Evolutionary conservation across 2,329 filamentous ascomycete species (phyloP).

Genomic region (Ophiosphaerella korrae): DNA sequence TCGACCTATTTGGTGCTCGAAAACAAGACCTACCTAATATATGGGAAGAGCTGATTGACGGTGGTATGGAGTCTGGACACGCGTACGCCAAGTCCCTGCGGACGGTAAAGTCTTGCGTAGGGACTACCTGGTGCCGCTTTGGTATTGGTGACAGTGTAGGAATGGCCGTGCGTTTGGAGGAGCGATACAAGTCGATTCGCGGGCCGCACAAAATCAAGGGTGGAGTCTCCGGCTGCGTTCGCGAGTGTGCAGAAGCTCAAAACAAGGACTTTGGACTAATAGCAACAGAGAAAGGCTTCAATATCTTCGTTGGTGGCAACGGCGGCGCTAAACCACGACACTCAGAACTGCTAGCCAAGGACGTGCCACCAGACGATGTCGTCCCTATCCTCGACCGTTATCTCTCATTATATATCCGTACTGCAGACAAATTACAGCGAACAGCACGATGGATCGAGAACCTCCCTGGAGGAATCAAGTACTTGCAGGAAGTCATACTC

Average conservation of each 20-base stretch:
- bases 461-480: constrained; percentile 81
- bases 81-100: constrained; percentile 88
- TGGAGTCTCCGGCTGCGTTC: constrained; percentile 87
- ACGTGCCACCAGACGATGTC: constrained; percentile 81
- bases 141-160: constrained; percentile 90
- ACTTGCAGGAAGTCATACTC: constrained; percentile 80
- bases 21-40: constrained; percentile 85
- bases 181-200: constrained; percentile 91
- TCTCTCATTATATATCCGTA: constrained; percentile 91
- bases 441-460: constrained; percentile 88
- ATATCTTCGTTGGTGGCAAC: constrained; percentile 89
- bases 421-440: constrained; percentile 85
- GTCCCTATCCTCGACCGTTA: constrained; percentile 86
- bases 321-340: constrained; percentile 85
- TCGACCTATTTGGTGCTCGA: constrained; percentile 89
- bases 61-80: constrained; percentile 88
- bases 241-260: constrained; percentile 90
- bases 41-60: constrained; percentile 79
- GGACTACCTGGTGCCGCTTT: constrained; percentile 88
- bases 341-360: constrained; percentile 81
- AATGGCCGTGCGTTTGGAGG: constrained; percentile 84
- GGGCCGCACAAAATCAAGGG: constrained; percentile 90
- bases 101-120: constrained; percentile 91
- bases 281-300: constrained; percentile 90
- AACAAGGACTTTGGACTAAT: constrained; percentile 94